Percentiles rank a stretch among this genome's conserved stretches.
Evolutionary conservation across 805 yeast species (phyloP).

Genomic region (Kluyveromyces dobzhanskii): DNA sequence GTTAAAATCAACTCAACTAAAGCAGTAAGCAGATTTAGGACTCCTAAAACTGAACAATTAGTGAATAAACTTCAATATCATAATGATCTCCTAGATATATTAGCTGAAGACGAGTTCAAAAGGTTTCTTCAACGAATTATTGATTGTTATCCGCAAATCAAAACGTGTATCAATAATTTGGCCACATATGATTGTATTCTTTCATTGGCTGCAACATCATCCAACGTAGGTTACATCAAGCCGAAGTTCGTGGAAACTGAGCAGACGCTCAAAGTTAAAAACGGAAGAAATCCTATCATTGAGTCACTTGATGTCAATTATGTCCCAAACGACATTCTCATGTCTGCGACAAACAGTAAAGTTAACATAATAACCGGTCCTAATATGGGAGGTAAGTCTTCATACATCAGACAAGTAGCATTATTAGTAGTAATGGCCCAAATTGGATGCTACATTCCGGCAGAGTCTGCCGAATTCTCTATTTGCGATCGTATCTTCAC

Average conservation of each 20-base stretch:
- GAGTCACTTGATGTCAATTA: constrained; percentile 42
- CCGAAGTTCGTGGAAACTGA: constrained; percentile 42
- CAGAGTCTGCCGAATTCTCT: constrained; percentile 50
- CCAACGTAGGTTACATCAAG: constrained; percentile 36
- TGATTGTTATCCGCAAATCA: constrained; percentile 30
- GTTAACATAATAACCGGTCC: constrained; percentile 73
- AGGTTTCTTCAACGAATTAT: constrained; percentile 33
- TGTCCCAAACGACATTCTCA: constrained; percentile 58
- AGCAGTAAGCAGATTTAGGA: constrained; percentile 60
- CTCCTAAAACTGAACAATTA: constrained; percentile 48
- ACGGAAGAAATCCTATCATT: constrained; percentile 62
- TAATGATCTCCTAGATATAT: constrained; percentile 37
- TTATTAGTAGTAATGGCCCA: constrained; percentile 65
- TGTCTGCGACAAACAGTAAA: constrained; percentile 40
- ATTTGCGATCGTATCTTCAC: constrained; percentile 52
- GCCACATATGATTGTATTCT: constrained; percentile 58
- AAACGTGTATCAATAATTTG: constrained; percentile 38
- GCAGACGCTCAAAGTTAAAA: constrained; percentile 41
- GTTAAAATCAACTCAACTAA: constrained; percentile 62
- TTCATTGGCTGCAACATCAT: constrained; percentile 56
- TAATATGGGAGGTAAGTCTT: constrained; percentile 83
- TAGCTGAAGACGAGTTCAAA: constrained; percentile 22
- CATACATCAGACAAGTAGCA: constrained; percentile 68
- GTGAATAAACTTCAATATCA: constrained; percentile 51
- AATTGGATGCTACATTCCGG: constrained; percentile 71